phyloP scores from a whole-genome alignment of 176 grass and related monocot species.

The Coix lacrymajobi region DNA sequence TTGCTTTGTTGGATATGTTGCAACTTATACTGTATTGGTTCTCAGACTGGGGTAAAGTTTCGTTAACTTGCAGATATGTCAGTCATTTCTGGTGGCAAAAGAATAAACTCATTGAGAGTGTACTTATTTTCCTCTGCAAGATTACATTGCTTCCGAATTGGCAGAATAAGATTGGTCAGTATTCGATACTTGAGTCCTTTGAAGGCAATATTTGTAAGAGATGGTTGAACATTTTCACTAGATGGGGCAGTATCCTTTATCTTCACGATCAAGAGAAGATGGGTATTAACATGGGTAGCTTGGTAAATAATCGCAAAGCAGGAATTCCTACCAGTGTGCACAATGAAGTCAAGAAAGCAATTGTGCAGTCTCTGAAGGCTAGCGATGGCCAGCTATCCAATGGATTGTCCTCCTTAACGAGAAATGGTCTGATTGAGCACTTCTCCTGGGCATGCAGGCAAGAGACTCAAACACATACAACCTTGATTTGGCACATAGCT shows the following conservation, averaged over 20 bases:
- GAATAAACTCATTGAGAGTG: neutral
- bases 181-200: neutral
- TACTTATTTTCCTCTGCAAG: neutral
- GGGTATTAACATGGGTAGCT: neutral
- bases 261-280: neutral
- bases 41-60: neutral
- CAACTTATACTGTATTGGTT: neutral
- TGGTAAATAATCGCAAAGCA: neutral
- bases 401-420: neutral
- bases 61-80: slow-evolving; percentile 9
- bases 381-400: neutral
- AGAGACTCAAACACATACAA: neutral
- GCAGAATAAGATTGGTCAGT: slow-evolving; percentile 11
- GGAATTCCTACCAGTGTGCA: neutral
- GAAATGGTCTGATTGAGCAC: neutral
- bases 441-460: slow-evolving; percentile 7
- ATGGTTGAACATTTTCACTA: neutral
- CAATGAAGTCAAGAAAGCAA: neutral
- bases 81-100: neutral
- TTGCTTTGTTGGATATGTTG: neutral
- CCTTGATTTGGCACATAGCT: slow-evolving; percentile 19
- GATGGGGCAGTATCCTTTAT: neutral
- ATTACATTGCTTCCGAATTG: neutral
- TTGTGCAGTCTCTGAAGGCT: neutral
- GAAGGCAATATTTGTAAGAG: neutral